Evolutionary conservation across 2,329 filamentous ascomycete genomes (phyloP).

Genomic region (Capronia americana): DNA sequence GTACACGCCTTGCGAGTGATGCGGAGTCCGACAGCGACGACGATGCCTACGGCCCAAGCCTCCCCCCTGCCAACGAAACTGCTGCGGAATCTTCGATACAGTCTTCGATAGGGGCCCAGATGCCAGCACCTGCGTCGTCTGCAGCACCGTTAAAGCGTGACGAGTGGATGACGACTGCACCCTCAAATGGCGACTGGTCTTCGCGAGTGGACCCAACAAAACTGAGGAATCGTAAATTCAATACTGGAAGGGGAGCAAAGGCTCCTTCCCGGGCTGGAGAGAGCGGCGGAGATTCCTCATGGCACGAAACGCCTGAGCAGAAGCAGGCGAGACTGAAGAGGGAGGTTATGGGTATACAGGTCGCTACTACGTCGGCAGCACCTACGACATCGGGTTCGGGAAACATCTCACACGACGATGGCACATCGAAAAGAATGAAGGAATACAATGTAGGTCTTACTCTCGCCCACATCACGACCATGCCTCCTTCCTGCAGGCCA

Average conservation of each 20-base stretch:
- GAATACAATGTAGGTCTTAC: constrained; percentile 63
- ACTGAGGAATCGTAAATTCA: constrained; percentile 80
- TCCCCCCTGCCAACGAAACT: constrained; percentile 44
- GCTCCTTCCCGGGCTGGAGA: constrained; percentile 48
- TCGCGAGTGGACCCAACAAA: constrained; percentile 81
- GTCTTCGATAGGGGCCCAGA: constrained; percentile 36
- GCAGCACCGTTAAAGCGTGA: constrained; percentile 67
- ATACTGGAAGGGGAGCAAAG: constrained; percentile 68
- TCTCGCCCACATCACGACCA: not conserved
- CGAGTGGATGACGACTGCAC: constrained; percentile 82
- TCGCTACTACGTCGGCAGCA: constrained; percentile 32
- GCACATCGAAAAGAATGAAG: constrained; percentile 58
- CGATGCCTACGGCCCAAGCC: constrained; percentile 51
- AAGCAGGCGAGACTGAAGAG: constrained; percentile 81
- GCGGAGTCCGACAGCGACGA: constrained; percentile 46
- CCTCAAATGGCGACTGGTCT: constrained; percentile 59
- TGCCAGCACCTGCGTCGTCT: constrained; percentile 45
- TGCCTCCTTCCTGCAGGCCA: not conserved
- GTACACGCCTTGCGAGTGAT: constrained; percentile 42
- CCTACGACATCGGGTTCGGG: constrained; percentile 29
- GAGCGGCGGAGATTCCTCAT: constrained; percentile 66
- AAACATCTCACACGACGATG: constrained; percentile 41
- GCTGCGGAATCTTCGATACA: constrained; percentile 37
- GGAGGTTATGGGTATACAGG: constrained; percentile 75
- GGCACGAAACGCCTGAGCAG: constrained; percentile 91